Conservation (phyloP, 2,329 filamentous ascomycete species). For the Zopfia rhizophila region DNA sequence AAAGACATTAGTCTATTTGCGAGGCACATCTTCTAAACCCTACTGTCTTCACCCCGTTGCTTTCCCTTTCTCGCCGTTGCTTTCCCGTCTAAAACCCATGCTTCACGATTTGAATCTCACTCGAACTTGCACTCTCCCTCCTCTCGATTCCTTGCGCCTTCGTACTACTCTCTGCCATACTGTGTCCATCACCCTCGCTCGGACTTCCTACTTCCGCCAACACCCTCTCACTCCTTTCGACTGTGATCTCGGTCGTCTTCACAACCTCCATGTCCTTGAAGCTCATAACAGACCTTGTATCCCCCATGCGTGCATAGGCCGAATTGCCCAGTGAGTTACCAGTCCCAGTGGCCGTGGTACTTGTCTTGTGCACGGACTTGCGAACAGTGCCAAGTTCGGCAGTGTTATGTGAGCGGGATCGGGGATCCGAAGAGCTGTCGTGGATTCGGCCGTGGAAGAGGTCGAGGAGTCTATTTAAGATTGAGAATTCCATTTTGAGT, state of each 20-base stretch:
- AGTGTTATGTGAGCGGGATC: constrained; percentile 4
- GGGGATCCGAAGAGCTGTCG: constrained; percentile 13
- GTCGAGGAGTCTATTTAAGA: constrained; percentile 54
- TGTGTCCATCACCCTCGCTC: constrained; percentile 8
- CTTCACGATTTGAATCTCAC: constrained; percentile 15
- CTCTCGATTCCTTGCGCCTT: not conserved
- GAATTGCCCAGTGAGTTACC: constrained; percentile 16
- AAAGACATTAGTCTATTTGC: too few relatives aligned
- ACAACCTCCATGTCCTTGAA: constrained; percentile 22
- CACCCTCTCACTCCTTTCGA: constrained; percentile 13
- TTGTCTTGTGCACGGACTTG: constrained; percentile 1
- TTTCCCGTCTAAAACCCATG: too few relatives aligned
- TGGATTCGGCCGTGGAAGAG: constrained; percentile 25
- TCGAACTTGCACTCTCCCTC: constrained; percentile 13
- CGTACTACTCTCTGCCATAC: constrained; percentile 7
- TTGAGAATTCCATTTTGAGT: constrained; percentile 63
- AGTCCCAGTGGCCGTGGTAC: constrained; percentile 4
- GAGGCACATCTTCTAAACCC: too few relatives aligned
- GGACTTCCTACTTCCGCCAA: not conserved
- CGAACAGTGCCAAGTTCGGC: not conserved
- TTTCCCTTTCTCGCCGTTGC: too few relatives aligned
- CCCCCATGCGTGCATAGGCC: constrained; percentile 23
- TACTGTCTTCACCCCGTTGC: too few relatives aligned
- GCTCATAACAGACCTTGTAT: constrained; percentile 1
- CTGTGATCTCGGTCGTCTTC: constrained; percentile 23